Evolutionary conservation across 805 yeast species (phyloP).

Genomic region (Ogataea siamensis): DNA sequence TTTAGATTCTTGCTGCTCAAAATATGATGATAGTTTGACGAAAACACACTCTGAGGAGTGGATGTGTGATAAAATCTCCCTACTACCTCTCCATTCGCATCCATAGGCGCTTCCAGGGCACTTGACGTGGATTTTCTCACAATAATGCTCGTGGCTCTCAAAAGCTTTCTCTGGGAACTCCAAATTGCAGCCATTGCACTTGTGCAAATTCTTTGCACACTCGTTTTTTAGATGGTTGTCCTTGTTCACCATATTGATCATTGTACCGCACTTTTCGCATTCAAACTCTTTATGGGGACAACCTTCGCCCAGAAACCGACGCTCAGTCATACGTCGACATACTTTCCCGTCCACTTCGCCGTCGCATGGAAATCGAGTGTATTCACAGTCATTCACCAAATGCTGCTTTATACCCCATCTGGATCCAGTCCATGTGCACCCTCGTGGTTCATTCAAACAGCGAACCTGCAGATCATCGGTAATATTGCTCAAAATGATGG

Average conservation of each 20-base stretch:
- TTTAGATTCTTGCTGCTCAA: conserved; percentile 29
- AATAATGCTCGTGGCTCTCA: conserved; percentile 41
- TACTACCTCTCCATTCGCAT: conserved; percentile 45
- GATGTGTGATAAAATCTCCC: conserved; percentile 29
- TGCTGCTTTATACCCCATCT: conserved; percentile 60
- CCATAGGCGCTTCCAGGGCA: conserved; percentile 52
- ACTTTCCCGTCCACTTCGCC: conserved; percentile 13
- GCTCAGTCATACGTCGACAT: conserved; percentile 24
- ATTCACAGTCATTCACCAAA: conserved; percentile 39
- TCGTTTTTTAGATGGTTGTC: conserved; percentile 37
- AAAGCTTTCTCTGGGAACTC: conserved; percentile 40
- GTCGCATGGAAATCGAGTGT: conserved; percentile 39
- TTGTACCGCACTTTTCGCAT: conserved; percentile 39
- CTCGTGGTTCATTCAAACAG: conserved; percentile 51
- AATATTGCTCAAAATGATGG: conserved; percentile 56
- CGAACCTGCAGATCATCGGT: conserved; percentile 57
- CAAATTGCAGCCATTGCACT: conserved; percentile 41
- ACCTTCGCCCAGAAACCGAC: conserved; percentile 16
- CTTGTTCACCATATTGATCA: conserved; percentile 32
- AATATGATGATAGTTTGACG: conserved; percentile 27
- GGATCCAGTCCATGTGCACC: conserved; percentile 56
- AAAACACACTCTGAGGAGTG: conserved; percentile 33
- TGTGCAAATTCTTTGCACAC: conserved; percentile 40
- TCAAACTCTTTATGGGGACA: conserved; percentile 41
- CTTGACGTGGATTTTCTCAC: conserved; percentile 38